Evolutionary conservation across 805 yeast species (phyloP).

Genomic region (Allodekkera sacchari): DNA sequence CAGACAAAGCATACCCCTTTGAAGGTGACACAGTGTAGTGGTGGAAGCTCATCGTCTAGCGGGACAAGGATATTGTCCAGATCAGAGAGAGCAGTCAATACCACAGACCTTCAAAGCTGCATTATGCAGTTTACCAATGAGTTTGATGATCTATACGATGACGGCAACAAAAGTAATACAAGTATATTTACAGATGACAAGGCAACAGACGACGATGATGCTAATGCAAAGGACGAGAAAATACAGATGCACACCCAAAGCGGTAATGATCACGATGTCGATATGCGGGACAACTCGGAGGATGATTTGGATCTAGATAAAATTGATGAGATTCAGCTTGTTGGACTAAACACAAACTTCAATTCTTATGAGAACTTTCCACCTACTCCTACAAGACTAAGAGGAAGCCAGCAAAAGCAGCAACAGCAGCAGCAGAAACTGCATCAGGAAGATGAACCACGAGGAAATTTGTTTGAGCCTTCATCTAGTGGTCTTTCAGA

Average conservation of each 20-base stretch:
- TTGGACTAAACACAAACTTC: slow-evolving; percentile 15
- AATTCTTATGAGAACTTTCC: slow-evolving; percentile 24
- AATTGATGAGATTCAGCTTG: slow-evolving; percentile 20
- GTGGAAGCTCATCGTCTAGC: neutral
- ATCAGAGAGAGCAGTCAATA: slow-evolving; percentile 23
- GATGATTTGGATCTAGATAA: slow-evolving; percentile 21
- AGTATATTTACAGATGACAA: slow-evolving; percentile 23
- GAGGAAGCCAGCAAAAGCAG: slow-evolving; percentile 6
- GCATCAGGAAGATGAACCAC: no score
- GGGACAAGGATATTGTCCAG: neutral
- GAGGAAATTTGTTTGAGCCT: neutral
- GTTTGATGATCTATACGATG: slow-evolving; percentile 29
- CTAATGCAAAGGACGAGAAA: neutral
- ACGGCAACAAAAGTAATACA: slow-evolving; percentile 15
- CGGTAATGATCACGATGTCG: slow-evolving; percentile 8
- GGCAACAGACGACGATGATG: slow-evolving; percentile 2
- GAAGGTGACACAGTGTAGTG: neutral
- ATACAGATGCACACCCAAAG: neutral
- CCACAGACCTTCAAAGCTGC: slow-evolving; percentile 33
- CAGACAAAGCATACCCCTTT: neutral
- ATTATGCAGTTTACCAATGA: slow-evolving; percentile 31
- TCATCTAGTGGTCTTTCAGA: neutral
- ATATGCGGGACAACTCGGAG: slow-evolving; percentile 21
- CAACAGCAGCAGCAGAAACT: no score
- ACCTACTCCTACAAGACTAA: slow-evolving; percentile 35